These are phyloP conservation scores for Russula sp. DNA, from an alignment of 768 basidiomycete genomes.

Conservation along the genomic window DNA sequence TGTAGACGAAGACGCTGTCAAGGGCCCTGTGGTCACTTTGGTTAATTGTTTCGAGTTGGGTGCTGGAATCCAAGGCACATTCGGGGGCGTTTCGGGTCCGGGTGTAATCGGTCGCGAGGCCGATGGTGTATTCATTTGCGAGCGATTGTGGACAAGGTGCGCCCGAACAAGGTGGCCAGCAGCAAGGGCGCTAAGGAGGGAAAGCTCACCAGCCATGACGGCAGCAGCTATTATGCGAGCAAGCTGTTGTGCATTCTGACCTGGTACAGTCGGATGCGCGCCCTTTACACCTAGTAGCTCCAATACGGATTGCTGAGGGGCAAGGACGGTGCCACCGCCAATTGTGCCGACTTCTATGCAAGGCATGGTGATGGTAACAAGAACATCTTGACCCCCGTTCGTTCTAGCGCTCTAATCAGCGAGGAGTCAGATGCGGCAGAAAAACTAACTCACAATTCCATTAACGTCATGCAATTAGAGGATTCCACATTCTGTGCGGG, in stretches of 20 bases:
- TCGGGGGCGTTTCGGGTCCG: conserved; percentile 37
- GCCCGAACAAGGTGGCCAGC: conserved; percentile 94
- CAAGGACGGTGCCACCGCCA: conserved; percentile 92
- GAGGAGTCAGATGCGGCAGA: conserved; percentile 20
- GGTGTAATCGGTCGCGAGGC: conserved; percentile 60
- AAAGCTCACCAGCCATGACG: conserved; percentile 97
- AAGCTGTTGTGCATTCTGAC: conserved; percentile 83
- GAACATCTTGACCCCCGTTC: conserved; percentile 85
- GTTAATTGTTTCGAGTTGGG: conserved; percentile 19
- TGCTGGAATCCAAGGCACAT: conserved; percentile 27
- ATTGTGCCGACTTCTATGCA: conserved; percentile 98
- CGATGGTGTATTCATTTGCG: conserved; percentile 72
- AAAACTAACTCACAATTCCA: conserved; percentile 81
- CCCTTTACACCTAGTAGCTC: conserved; percentile 93
- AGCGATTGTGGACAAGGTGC: conserved; percentile 90
- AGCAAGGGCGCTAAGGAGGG: conserved; percentile 86
- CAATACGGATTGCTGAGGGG: conserved; percentile 84
- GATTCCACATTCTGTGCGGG: conserved; percentile 99
- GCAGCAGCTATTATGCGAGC: conserved; percentile 87
- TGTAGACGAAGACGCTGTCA: conserved; percentile 26
- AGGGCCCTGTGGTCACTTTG: conserved; percentile 23
- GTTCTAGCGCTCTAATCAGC: conserved; percentile 47
- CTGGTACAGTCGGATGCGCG: conserved; percentile 82
- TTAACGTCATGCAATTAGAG: conserved; percentile 96
- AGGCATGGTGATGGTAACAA: conserved; percentile 97